Conservation (phyloP, 257 asterid species). For the Petrea volubilis region DNA sequence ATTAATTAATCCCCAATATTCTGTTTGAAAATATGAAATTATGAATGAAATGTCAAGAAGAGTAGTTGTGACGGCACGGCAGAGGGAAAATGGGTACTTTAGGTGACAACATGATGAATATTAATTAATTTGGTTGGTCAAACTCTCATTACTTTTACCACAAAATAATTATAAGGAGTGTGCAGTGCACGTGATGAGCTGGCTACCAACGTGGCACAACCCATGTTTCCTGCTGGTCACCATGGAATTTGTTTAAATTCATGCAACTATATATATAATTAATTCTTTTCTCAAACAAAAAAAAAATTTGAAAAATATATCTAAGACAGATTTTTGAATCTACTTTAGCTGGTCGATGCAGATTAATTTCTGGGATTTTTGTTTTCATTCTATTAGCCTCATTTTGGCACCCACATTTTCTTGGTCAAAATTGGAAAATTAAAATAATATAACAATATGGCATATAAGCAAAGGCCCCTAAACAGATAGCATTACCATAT, state of each 20-base stretch:
- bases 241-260: conserved; percentile 22
- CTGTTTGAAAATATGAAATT: conserved; percentile 14
- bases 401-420: background rate
- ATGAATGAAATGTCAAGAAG: conserved; percentile 31
- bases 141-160: conserved; percentile 22
- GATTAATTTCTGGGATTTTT: conserved; percentile 21
- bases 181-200: conserved; percentile 55
- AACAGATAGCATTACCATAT: no score
- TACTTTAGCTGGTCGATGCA: conserved; percentile 1
- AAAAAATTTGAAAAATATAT: background rate
- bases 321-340: background rate
- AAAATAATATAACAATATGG: no score
- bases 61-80: conserved; percentile 85
- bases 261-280: background rate
- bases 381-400: conserved; percentile 10
- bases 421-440: no score
- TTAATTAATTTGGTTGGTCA: conserved; percentile 34
- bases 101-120: conserved; percentile 30
- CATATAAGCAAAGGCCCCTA: no score
- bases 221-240: conserved; percentile 23
- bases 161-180: conserved; percentile 18
- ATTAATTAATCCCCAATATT: background rate
- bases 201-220: conserved; percentile 27
- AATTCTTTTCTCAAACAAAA: no score
- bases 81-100: conserved; percentile 25